Evolutionary conservation across 495 filamentous ascomycete species (phyloP).

Genomic region (Pyronema omphalodes): DNA sequence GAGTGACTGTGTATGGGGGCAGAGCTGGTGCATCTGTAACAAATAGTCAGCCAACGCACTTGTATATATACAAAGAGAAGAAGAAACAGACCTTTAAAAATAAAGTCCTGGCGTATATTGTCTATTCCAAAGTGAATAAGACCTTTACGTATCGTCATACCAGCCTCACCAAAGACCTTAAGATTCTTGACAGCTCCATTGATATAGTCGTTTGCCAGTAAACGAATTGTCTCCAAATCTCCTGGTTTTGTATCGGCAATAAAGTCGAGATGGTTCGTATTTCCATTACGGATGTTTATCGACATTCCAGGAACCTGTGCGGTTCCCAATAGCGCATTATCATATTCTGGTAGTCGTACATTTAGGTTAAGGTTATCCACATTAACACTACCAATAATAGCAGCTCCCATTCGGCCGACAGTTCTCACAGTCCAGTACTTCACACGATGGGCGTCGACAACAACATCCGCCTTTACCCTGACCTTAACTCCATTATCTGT

Average conservation of each 20-base stretch:
- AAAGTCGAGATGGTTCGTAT: slow-evolving; percentile 58
- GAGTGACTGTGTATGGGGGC: slow-evolving; percentile 58
- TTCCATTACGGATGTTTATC: slow-evolving; percentile 56
- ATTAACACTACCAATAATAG: slow-evolving; percentile 57
- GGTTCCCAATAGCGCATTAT: slow-evolving; percentile 54
- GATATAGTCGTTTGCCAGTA: slow-evolving; percentile 76
- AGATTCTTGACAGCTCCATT: slow-evolving; percentile 52
- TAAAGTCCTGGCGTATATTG: slow-evolving; percentile 28
- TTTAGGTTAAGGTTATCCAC: slow-evolving; percentile 49
- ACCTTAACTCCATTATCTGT: slow-evolving; percentile 57
- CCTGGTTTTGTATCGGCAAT: slow-evolving; percentile 55
- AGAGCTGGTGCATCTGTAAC: slow-evolving; percentile 48
- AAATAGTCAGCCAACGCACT: neutral
- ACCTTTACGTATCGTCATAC: slow-evolving; percentile 55
- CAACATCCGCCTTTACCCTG: slow-evolving; percentile 61
- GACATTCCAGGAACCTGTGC: slow-evolving; percentile 55
- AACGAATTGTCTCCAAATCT: slow-evolving; percentile 55
- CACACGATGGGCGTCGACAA: slow-evolving; percentile 58
- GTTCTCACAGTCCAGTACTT: slow-evolving; percentile 47
- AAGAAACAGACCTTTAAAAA: neutral
- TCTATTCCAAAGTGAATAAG: slow-evolving; percentile 59
- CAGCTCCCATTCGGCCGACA: slow-evolving; percentile 60
- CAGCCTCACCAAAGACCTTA: slow-evolving; percentile 48
- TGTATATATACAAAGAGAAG: neutral
- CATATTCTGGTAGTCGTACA: slow-evolving; percentile 71